Evolutionary conservation across 305 asterid species (phyloP).

Genomic region (Rubia balearica): DNA sequence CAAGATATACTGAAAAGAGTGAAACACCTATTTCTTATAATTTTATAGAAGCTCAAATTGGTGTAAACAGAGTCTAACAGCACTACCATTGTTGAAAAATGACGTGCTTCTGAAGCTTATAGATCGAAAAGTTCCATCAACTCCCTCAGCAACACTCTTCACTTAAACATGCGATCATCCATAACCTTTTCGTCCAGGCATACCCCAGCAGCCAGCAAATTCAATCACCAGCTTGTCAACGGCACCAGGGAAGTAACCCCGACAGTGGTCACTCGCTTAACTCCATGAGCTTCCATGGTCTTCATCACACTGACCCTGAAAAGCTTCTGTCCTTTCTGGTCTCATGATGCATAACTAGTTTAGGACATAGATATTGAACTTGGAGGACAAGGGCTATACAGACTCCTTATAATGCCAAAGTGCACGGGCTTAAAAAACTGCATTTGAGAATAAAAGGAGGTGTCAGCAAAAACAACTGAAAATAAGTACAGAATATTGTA

Average conservation of each 20-base stretch:
- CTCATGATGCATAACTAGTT: conserved; percentile 31
- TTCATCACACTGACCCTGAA: conserved; percentile 63
- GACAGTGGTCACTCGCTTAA: conserved; percentile 42
- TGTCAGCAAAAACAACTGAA: not conserved
- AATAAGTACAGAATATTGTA: not conserved
- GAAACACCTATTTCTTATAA: no score
- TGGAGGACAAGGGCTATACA: not conserved
- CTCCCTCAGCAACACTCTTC: conserved; percentile 53
- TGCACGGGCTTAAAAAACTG: not conserved
- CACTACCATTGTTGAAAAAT: conserved; percentile 57
- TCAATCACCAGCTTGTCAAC: conserved; percentile 56
- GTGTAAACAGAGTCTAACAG: no score
- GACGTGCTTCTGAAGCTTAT: conserved; percentile 54
- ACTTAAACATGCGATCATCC: conserved; percentile 66
- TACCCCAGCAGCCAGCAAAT: conserved; percentile 45
- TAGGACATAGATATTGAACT: not conserved
- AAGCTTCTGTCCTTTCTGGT: conserved; percentile 48
- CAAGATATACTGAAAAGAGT: no score
- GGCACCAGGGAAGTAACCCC: conserved; percentile 67
- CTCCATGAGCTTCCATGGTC: conserved; percentile 57
- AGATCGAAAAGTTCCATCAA: conserved; percentile 42
- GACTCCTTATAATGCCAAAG: no score
- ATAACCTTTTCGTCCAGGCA: conserved; percentile 67
- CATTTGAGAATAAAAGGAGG: not conserved
- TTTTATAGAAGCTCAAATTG: no score